phyloP scores from a whole-genome alignment of 1,284 basidiomycete genomes.

The Cutaneotrichosporon cyanovorans region DNA sequence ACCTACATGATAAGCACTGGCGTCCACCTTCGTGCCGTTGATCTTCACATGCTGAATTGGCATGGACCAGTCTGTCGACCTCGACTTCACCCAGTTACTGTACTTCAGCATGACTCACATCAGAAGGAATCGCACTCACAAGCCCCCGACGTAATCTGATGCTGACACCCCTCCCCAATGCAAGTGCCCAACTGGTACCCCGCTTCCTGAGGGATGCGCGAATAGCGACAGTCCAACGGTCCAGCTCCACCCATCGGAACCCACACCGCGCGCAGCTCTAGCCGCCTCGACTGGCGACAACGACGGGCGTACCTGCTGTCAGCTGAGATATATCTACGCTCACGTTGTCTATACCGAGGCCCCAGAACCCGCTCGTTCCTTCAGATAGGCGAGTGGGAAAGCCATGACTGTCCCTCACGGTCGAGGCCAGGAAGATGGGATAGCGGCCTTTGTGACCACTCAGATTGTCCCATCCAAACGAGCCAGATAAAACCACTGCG shows the following conservation, averaged over 20 bases:
- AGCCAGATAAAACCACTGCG: no score
- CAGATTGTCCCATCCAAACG: no score
- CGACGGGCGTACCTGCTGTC: no score
- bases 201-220: no score
- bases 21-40: no score
- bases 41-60: no score
- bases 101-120: background rate
- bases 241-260: no score
- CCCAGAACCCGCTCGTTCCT: conserved; percentile 36
- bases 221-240: no score
- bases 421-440: background rate
- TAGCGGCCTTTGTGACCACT: background rate
- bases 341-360: conserved; percentile 38
- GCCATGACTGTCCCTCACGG: background rate
- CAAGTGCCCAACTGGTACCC: conserved; percentile 30
- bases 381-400: background rate
- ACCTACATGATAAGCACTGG: no score
- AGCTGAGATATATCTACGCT: no score
- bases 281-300: no score
- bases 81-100: conserved; percentile 38
- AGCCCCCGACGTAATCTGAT: conserved; percentile 25
- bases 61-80: conserved; percentile 25
- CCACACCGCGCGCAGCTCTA: no score
- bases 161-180: conserved; percentile 42
- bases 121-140: conserved; percentile 33